phyloP scores from a whole-genome alignment of 192 early-diverging fungal species.

The Pilaira anomala region DNA sequence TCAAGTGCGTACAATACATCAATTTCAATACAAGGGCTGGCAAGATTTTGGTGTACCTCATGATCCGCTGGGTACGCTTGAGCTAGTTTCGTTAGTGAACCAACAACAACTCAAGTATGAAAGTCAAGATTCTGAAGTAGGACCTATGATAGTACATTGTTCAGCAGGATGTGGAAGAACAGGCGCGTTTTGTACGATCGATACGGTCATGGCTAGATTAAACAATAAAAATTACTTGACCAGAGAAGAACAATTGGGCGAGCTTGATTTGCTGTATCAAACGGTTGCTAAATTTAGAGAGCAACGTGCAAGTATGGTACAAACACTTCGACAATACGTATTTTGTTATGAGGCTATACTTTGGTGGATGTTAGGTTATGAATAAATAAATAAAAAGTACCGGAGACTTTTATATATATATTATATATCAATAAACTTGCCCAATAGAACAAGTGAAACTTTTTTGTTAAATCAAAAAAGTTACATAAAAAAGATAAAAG shows the following conservation, averaged over 20 bases:
- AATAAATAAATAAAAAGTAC: too few relatives aligned
- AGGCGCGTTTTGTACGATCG: slow-evolving; percentile 58
- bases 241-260: too few relatives aligned
- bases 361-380: slow-evolving; percentile 42
- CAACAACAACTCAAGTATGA: neutral
- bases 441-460: too few relatives aligned
- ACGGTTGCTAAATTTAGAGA: slow-evolving; percentile 65
- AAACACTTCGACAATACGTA: slow-evolving; percentile 75
- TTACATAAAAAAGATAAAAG: too few relatives aligned
- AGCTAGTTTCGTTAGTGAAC: too few relatives aligned
- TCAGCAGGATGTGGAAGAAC: slow-evolving; percentile 60
- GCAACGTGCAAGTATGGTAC: slow-evolving; percentile 81
- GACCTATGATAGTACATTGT: slow-evolving; percentile 44
- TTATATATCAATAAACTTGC: too few relatives aligned
- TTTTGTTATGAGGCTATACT: slow-evolving; percentile 81
- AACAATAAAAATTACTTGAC: slow-evolving; percentile 53
- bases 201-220: slow-evolving; percentile 40
- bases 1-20: slow-evolving; percentile 15
- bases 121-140: neutral
- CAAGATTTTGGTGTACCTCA: slow-evolving; percentile 82
- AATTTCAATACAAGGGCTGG: slow-evolving; percentile 87
- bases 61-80: slow-evolving; percentile 56
- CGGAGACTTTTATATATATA: too few relatives aligned
- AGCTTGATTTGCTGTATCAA: slow-evolving; percentile 62
- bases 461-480: too few relatives aligned